These are phyloP conservation scores for Termitomyces sp. DNA, from an alignment of 1,284 basidiomycete species.

Conservation along the genomic window DNA sequence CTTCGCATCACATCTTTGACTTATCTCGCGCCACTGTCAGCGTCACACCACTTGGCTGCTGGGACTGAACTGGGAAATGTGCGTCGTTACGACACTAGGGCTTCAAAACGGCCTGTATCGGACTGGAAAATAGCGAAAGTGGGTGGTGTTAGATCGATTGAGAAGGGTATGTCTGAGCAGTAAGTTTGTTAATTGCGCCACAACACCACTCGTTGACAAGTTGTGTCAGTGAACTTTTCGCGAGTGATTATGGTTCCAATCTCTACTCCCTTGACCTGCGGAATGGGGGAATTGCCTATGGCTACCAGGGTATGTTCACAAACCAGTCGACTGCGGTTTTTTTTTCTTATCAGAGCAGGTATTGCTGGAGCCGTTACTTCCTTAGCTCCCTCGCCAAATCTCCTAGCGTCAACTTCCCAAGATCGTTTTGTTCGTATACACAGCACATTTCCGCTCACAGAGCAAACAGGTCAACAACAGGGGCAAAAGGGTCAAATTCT, in stretches of 20 bases:
- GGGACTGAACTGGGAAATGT: conserved; percentile 79
- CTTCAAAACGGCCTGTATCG: conserved; percentile 64
- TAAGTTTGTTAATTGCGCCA: conserved; percentile 36
- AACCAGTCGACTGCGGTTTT: background rate
- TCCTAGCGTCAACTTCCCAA: conserved; percentile 56
- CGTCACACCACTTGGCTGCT: conserved; percentile 54
- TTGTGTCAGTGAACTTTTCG: conserved; percentile 57
- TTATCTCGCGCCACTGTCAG: conserved; percentile 43
- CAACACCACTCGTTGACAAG: conserved; percentile 3
- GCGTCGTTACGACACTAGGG: conserved; percentile 76
- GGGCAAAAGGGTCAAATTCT: conserved; percentile 64
- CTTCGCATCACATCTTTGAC: conserved; percentile 71
- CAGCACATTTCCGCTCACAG: conserved; percentile 57
- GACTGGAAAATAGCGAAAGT: conserved; percentile 63
- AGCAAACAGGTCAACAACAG: conserved; percentile 48
- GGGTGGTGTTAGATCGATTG: conserved; percentile 64
- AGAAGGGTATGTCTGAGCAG: conserved; percentile 64
- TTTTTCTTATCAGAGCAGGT: conserved; percentile 35
- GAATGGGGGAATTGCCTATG: conserved; percentile 66
- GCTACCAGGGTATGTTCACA: conserved; percentile 61
- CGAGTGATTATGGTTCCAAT: conserved; percentile 68
- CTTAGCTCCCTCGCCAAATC: conserved; percentile 46
- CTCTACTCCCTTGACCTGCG: conserved; percentile 72
- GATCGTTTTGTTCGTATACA: conserved; percentile 77
- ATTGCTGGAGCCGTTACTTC: conserved; percentile 67